Evolutionary conservation across 345 rosid genomes (phyloP).

Genomic region (Excoecaria cochinchinensis): DNA sequence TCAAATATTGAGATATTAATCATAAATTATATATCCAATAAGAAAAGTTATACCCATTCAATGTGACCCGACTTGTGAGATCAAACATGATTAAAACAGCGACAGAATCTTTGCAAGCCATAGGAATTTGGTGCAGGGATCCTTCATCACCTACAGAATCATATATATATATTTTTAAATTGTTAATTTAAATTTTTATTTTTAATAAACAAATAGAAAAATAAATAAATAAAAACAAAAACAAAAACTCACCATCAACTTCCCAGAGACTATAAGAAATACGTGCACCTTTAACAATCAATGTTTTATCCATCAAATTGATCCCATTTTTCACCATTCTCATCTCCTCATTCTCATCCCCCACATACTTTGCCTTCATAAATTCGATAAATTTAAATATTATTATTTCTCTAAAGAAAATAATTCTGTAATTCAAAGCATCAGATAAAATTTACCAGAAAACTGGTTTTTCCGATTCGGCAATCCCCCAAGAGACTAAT

Average conservation of each 20-base stretch:
- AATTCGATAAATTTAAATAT: neutral
- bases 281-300: slow-evolving; percentile 65
- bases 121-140: slow-evolving; percentile 49
- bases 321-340: slow-evolving; percentile 44
- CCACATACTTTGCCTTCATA: slow-evolving; percentile 72
- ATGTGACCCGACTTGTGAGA: slow-evolving; percentile 78
- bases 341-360: slow-evolving; percentile 49
- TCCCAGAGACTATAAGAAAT: slow-evolving; percentile 87
- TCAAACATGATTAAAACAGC: slow-evolving; percentile 91
- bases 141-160: slow-evolving; percentile 49
- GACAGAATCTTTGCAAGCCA: slow-evolving; percentile 78
- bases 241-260: slow-evolving; percentile 50
- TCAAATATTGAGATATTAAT: neutral
- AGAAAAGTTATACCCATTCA: slow-evolving; percentile 45
- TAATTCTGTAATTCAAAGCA: neutral
- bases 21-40: neutral
- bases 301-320: slow-evolving; percentile 65
- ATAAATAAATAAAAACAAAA: neutral
- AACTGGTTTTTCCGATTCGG: slow-evolving; percentile 73
- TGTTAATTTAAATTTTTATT: neutral
- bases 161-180: neutral
- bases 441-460: slow-evolving; percentile 44
- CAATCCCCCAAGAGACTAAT: slow-evolving; percentile 82
- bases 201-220: neutral
- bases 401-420: no score